A percentile compares a stretch with the other conserved stretches of the same genome.
Conservation (phyloP, 495 filamentous ascomycete genomes). For the Thermochaetoides thermophila region DNA sequence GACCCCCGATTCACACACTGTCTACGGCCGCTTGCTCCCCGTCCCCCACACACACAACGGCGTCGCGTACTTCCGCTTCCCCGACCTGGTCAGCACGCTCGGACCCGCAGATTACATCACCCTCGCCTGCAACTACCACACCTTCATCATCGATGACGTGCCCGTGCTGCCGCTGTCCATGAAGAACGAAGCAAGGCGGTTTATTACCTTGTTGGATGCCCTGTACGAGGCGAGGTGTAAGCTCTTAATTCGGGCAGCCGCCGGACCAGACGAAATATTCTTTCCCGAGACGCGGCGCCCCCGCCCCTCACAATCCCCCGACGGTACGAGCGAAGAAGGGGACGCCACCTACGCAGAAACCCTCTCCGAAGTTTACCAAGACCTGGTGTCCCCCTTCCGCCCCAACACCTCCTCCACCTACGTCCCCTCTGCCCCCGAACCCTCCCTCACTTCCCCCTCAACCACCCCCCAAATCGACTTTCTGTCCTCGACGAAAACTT, state of each 20-base stretch:
- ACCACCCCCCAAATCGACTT: constrained; percentile 32
- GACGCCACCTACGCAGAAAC: constrained; percentile 52
- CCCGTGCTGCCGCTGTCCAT: constrained; percentile 40
- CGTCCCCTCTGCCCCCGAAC: constrained; percentile 22
- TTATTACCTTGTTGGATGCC: constrained; percentile 59
- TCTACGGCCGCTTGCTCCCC: constrained; percentile 44
- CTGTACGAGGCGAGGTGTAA: constrained; percentile 58
- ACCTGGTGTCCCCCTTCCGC: constrained; percentile 51
- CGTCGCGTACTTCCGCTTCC: constrained; percentile 41
- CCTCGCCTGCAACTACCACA: constrained; percentile 53
- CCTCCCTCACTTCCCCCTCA: neutral
- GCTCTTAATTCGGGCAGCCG: constrained; percentile 40
- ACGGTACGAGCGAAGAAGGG: constrained; percentile 2
- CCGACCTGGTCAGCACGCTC: constrained; percentile 41
- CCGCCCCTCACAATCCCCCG: no score
- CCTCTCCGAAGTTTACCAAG: constrained; percentile 54
- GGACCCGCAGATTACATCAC: constrained; percentile 63
- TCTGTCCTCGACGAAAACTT: constrained; percentile 31
- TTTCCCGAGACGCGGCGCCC: constrained; percentile 41
- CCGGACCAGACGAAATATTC: constrained; percentile 50
- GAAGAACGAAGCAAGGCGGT: constrained; percentile 57
- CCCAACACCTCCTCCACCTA: constrained; percentile 51
- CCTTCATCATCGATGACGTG: constrained; percentile 46
- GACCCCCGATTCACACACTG: no score
- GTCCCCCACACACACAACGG: constrained; percentile 36